Evolutionary conservation across 2,329 filamentous ascomycete genomes (phyloP), one percentile per base, ranked within the genome.

Genomic region (Parafenestella ontariensis): DNA sequence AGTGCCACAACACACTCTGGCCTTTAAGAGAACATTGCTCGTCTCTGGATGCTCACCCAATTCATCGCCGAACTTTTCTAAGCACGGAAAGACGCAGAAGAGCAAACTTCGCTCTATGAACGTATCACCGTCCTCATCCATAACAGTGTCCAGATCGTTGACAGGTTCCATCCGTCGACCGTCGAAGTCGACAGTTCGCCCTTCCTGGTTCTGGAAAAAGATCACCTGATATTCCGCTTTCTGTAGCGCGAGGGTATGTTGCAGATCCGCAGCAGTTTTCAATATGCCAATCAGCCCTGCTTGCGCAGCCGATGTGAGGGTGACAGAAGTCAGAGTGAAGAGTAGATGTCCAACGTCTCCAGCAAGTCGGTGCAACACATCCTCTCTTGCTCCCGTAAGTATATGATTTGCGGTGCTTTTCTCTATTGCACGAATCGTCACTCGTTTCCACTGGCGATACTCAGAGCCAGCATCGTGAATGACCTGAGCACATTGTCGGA

Each of bases 71-170:
- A 58, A 66, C 44, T 74, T 75, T 44, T 73, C 52, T 5, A 75
- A 39, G 18, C 65, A 66, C 1, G 72, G 72, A 34, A 73, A 75
- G 1, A 74, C 66, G 44, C 72, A 75, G 50, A 74, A 74, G 1
- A 49, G 26, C 21, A 74, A 65, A 7, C 17, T 52, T 11, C 55
- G 62, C 9, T 68, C 54, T 18, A 21, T 37, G 5, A 56, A 29
- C 17, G 55, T 47, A 40, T 65, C 58, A 3, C 50, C 49, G 7
- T 64, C 65, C 5, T 74, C 71, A 24, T 72, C 72, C 34, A 61
- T 43, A 7, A 41, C 43, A 11, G 52, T 46, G 33, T 69, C 64
- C 2, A 67, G 10, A 40, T 72, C 63, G 21, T 74, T 71, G 11
- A 75, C 59, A 11, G 64, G 52, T 37, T 75, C 71, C 72, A 75